Conservation (phyloP, 768 basidiomycete genomes). For the Hydnomerulius pinastri region DNA sequence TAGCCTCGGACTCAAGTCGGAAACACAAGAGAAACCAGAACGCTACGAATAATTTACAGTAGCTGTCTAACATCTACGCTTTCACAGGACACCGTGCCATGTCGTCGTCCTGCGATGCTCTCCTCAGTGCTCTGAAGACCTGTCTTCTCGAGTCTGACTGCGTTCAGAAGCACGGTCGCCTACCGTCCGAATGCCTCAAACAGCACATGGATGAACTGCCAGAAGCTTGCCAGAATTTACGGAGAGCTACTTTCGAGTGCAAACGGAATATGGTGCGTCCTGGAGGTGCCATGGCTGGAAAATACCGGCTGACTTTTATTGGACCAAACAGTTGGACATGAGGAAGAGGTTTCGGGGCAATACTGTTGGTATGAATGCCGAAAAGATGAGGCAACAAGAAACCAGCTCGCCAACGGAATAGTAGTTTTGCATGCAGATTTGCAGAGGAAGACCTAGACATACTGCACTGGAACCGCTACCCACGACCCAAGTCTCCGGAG, state of each 20-base stretch:
- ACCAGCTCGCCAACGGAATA: conserved; percentile 6
- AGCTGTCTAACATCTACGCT: not conserved
- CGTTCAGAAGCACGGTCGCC: conserved; percentile 71
- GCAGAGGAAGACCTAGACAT: too few relatives aligned
- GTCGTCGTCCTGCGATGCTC: conserved; percentile 79
- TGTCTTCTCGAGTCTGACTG: conserved; percentile 87
- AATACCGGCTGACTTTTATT: not conserved
- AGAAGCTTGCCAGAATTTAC: conserved; percentile 73
- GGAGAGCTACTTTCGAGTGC: conserved; percentile 86
- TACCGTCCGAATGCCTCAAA: conserved; percentile 86
- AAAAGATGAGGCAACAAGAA: conserved; percentile 10
- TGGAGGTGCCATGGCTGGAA: not conserved
- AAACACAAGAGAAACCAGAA: not conserved
- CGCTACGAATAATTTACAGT: not conserved
- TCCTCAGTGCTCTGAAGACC: conserved; percentile 77
- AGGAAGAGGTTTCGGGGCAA: conserved; percentile 81
- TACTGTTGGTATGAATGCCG: conserved; percentile 49
- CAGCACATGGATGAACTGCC: conserved; percentile 76
- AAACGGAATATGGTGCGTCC: conserved; percentile 81
- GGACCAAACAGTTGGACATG: conserved; percentile 67
- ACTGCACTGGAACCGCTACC: too few relatives aligned
- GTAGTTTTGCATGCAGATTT: too few relatives aligned
- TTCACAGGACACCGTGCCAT: conserved; percentile 38
- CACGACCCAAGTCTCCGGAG: too few relatives aligned
- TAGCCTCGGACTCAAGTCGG: not conserved